These are phyloP conservation scores for Leptographium wingfieldii DNA, from an alignment of 2,329 filamentous ascomycete species.

Conservation along the genomic window DNA sequence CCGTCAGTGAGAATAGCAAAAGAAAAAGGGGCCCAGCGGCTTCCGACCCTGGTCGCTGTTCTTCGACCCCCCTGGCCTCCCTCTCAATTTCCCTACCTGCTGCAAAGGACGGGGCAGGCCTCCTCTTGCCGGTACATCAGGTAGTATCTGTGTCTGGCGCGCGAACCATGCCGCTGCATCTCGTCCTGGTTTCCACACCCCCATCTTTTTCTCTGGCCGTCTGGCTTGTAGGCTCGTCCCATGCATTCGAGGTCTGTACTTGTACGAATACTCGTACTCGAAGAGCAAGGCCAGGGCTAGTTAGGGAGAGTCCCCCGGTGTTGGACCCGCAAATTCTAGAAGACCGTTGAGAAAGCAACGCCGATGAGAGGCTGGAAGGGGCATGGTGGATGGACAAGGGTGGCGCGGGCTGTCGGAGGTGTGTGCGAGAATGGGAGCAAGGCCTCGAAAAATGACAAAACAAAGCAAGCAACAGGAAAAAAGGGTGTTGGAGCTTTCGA, in stretches of 20 bases:
- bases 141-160: neutral
- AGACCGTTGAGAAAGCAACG: slow-evolving; percentile 32
- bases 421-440: neutral
- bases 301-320: slow-evolving; percentile 31
- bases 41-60: neutral
- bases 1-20: neutral
- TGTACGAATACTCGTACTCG: neutral
- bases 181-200: neutral
- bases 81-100: neutral
- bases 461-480: slow-evolving; percentile 2
- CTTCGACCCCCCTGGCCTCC: slow-evolving; percentile 1
- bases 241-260: neutral
- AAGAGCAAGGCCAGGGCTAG: neutral
- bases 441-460: neutral
- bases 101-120: neutral
- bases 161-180: neutral
- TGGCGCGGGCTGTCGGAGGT: neutral
- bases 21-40: neutral
- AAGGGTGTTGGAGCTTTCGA: neutral
- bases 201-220: neutral
- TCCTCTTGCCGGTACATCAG: neutral
- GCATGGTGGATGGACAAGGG: slow-evolving; percentile 25
- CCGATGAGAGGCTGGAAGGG: slow-evolving; percentile 22
- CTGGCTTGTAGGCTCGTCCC: neutral
- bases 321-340: slow-evolving; percentile 32